phyloP scores from a whole-genome alignment of 1,284 basidiomycete genomes.

The Vanrija sp. region DNA sequence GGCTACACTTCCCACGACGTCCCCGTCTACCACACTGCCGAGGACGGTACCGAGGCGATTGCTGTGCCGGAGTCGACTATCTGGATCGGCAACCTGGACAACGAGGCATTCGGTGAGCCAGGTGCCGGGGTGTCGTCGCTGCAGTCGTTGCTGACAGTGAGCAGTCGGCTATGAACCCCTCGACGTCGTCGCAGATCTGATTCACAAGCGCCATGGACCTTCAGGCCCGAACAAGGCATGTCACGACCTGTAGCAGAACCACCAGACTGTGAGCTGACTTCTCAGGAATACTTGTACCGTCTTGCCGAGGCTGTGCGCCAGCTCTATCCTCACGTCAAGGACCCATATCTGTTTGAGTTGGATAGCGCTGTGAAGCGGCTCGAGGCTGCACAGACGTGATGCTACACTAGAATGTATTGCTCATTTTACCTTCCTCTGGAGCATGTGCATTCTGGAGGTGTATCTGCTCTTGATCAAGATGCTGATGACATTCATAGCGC shows the following conservation, averaged over 20 bases:
- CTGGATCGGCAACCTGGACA: conserved; percentile 39
- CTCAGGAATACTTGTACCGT: conserved; percentile 43
- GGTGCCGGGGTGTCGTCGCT: background rate
- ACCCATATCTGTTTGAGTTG: conserved; percentile 40
- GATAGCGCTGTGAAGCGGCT: conserved; percentile 26
- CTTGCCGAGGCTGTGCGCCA: conserved; percentile 38
- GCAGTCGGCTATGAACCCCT: conserved; percentile 39
- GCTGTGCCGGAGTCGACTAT: conserved; percentile 27
- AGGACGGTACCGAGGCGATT: conserved; percentile 18
- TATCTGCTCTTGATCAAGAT: too few species aligned
- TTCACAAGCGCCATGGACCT: conserved; percentile 30
- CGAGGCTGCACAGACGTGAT: too few species aligned
- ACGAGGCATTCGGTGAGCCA: conserved; percentile 41
- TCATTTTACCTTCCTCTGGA: too few species aligned
- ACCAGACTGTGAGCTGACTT: background rate
- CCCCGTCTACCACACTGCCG: conserved; percentile 23
- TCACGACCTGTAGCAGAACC: background rate
- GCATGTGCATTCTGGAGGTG: too few species aligned
- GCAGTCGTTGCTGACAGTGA: background rate
- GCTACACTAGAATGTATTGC: too few species aligned
- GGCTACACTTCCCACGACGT: conserved; percentile 40
- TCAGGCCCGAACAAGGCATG: conserved; percentile 42
- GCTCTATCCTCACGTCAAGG: conserved; percentile 39
- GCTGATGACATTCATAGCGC: too few species aligned
- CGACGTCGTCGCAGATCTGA: conserved; percentile 22